A percentile compares a stretch with the other conserved stretches of the same genome.
phyloP scores from a whole-genome alignment of 73 alveolate species.

The Paramecium primaurelia region DNA sequence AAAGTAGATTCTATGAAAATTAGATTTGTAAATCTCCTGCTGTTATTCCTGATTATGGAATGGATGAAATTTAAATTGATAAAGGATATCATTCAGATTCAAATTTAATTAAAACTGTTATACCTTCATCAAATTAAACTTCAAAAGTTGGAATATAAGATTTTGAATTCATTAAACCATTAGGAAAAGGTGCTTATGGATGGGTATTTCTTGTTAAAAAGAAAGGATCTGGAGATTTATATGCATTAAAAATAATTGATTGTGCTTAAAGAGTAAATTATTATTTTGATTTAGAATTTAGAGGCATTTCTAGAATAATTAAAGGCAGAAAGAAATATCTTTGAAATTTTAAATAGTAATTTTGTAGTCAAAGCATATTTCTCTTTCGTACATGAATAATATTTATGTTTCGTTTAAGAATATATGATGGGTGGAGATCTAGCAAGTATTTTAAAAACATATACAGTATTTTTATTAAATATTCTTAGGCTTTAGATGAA shows the following conservation, averaged over 20 bases:
- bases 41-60: neutral
- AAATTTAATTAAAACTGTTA: neutral
- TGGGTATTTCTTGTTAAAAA: conserved; percentile 46
- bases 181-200: conserved; percentile 65
- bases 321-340: conserved; percentile 56
- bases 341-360: conserved; percentile 23
- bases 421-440: conserved; percentile 64
- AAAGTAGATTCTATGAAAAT: neutral
- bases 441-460: conserved; percentile 39
- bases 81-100: conserved; percentile 50
- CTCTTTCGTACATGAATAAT: conserved; percentile 58
- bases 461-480: neutral
- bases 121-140: neutral
- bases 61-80: neutral
- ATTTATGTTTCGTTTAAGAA: conserved; percentile 63
- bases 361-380: conserved; percentile 55
- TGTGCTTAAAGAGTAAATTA: conserved; percentile 42
- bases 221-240: conserved; percentile 58
- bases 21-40: neutral
- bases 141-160: conserved; percentile 47
- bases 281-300: neutral
- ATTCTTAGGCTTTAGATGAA: conserved; percentile 43
- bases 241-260: conserved; percentile 59
- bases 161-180: conserved; percentile 51
- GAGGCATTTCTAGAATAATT: conserved; percentile 1